Base-by-base conservation (phyloP, 306 rosid genomes). In the Delonix regia region DNA sequence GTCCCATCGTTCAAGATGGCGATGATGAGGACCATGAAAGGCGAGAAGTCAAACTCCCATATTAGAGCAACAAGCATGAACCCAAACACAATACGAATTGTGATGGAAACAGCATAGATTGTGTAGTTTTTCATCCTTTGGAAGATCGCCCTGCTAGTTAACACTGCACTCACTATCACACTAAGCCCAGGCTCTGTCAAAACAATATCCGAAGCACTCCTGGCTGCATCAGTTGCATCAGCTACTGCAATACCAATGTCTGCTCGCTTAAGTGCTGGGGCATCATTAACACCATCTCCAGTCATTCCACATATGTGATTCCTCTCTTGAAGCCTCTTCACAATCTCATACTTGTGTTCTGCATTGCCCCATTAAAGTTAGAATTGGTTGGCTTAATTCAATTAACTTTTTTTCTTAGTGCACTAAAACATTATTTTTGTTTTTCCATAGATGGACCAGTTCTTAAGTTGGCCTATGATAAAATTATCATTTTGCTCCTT, bases 61-160 rank as follows among this genome's bases (percentile, higher is more conserved):
- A 93, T 90, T 19, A 93, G 89, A 76, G 96, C 86, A 78, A 93
- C 85, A 0, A 93, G 90, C 88, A 87, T 16, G 90, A 93, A 93
- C 30, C 97, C 97, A 25, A 93, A 6, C 71, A 93, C 97, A 6
- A 93, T 85, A 81, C 97, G 97, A 72, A 93, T 89, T 67, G 97
- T 93, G 71, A 93, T 90, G 72, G 97, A 93, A 74, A 93, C 97
- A 8, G 96, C 97, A 69, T 93, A 93, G 75, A 93, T 93, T 25
- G 97, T 93, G 78, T 93, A 93, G 88, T 93, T 93, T 85, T 93
- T 93, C 97, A 93, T 93, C 83, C 97, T 93, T 59, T 93, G 97
- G 84, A 92, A 92, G 85, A 92, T 92, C 66, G 97, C 96, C 75
- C 96, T 89, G 79, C 97, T 92, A 53, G 97, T 92, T 79, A 93